Base-by-base conservation (phyloP, 768 basidiomycete genomes). In the Rhizopogon roseolus region DNA sequence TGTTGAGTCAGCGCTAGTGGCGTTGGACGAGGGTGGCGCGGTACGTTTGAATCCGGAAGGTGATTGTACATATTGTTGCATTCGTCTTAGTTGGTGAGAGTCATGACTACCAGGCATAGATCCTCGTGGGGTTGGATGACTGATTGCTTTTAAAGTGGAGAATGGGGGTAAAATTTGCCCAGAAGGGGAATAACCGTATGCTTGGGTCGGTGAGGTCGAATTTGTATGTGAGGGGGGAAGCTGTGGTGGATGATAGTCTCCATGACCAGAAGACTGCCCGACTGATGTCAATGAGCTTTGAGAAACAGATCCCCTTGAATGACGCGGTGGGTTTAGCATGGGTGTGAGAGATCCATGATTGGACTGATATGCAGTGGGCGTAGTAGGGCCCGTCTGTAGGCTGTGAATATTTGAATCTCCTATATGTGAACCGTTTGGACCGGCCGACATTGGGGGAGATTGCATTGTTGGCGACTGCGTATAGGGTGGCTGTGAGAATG, bases 1-100 rank as follows among this genome's bases (percentile, higher is more conserved):
- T 37, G 90, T 88, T 1, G 90, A 90, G 67, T 92, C 84, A 10
- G 87, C 84, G 57, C 88, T 91, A 8, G 85, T 83, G 55, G 84
- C 80, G 60, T 81, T 83, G 2, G 89, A 89, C 13, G 82, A 77
- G 3, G 78, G 71, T 11, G 81, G 79, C 34, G 81, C 80, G 29
- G 79, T 75, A 58, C 88, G 76, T 69, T 88, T 90, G 53, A 80
- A 71, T 28, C 76, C 74, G 39, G 77, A 68, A 27, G 61, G 60
- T 3, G 56, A 54, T 8, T 71, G 56, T 39, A 22, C 22, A 22
- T 22, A 59, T 49, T 28, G 46, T 62, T 58, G 60, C 65, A 57
- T 41, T 54, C 49, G 44, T 44, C 60, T 28, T n/a, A 66, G 66
- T 36, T 65, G 63, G 50, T 72, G 73, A 5, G 71, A 62, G 51